These are phyloP conservation scores for Lasiosphaeris hirsuta DNA, from an alignment of 495 filamentous ascomycete genomes.

Conservation along the genomic window DNA sequence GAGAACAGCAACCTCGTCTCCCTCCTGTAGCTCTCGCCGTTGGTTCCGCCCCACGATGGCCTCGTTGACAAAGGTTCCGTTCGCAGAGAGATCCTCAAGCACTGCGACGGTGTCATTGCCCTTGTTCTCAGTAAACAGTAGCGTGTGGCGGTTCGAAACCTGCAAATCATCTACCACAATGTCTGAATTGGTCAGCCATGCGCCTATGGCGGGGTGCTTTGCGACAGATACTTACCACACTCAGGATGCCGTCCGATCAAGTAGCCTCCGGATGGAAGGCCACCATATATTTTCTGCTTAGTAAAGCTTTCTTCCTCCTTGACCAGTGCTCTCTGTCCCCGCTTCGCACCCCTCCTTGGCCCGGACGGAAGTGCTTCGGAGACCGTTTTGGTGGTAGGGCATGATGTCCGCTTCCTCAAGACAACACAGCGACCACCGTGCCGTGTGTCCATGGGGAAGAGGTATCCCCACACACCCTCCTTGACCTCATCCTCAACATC, in stretches of 20 bases:
- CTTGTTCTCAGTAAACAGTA: slow-evolving; percentile 84
- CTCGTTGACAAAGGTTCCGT: slow-evolving; percentile 95
- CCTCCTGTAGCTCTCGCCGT: slow-evolving; percentile 77
- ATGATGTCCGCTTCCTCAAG: slow-evolving; percentile 63
- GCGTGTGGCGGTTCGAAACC: slow-evolving; percentile 93
- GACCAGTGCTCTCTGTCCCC: slow-evolving; percentile 38
- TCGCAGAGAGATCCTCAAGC: slow-evolving; percentile 90
- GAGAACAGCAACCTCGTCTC: slow-evolving; percentile 84
- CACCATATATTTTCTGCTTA: slow-evolving; percentile 51
- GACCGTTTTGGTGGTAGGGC: slow-evolving; percentile 51
- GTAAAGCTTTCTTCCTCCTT: slow-evolving; percentile 59
- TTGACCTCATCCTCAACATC: slow-evolving; percentile 83
- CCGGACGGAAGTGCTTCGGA: slow-evolving; percentile 15
- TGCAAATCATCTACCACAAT: slow-evolving; percentile 72
- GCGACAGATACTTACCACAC: slow-evolving; percentile 64
- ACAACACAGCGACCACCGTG: slow-evolving; percentile 67
- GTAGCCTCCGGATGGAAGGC: slow-evolving; percentile 74
- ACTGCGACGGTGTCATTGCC: slow-evolving; percentile 76
- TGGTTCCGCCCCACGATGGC: slow-evolving; percentile 89
- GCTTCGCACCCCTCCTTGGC: slow-evolving; percentile 29
- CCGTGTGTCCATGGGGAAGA: slow-evolving; percentile 72
- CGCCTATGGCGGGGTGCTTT: not conserved
- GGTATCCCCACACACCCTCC: slow-evolving; percentile 94
- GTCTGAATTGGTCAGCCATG: slow-evolving; percentile 51
- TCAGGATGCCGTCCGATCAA: slow-evolving; percentile 90